A percentile compares a stretch with the other conserved stretches of the same genome.
These are phyloP conservation scores for Pseudovirgaria hyperparasitica DNA, from an alignment of 2,329 filamentous ascomycete genomes.

Conservation along the genomic window DNA sequence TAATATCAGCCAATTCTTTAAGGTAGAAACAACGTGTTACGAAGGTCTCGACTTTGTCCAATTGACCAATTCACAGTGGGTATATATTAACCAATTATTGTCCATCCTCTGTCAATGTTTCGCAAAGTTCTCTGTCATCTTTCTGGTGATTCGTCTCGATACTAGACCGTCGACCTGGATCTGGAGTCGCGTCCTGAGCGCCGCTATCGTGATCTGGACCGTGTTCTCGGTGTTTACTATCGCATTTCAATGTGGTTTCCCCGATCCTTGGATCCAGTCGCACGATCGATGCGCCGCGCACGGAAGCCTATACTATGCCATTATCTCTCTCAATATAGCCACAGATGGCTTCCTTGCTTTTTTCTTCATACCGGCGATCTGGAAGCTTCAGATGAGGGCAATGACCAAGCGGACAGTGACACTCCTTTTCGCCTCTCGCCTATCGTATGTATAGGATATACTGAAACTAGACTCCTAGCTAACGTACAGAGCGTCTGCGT, in stretches of 20 bases:
- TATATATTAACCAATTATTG: too few relatives aligned
- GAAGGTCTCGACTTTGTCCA: too few relatives aligned
- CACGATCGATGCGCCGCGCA: conserved; percentile 6
- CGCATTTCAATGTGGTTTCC: conserved; percentile 9
- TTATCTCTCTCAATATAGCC: conserved; percentile 11
- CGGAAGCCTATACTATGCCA: conserved; percentile 8
- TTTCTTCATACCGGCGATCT: conserved; percentile 15
- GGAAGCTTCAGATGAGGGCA: conserved; percentile 8
- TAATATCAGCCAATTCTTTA: too few relatives aligned
- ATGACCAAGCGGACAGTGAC: conserved; percentile 3
- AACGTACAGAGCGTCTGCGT: conserved; percentile 4
- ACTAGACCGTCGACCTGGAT: too few relatives aligned
- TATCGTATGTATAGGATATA: conserved; percentile 1
- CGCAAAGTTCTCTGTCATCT: too few relatives aligned
- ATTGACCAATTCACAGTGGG: too few relatives aligned
- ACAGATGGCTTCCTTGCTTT: conserved; percentile 12
- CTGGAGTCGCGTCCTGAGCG: too few relatives aligned
- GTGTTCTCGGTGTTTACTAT: conserved; percentile 6
- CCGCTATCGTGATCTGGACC: conserved; percentile 4
- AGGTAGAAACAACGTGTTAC: too few relatives aligned
- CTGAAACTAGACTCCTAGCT: too few relatives aligned
- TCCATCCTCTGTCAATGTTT: too few relatives aligned
- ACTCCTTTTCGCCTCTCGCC: conserved; percentile 4
- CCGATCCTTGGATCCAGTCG: conserved; percentile 5
- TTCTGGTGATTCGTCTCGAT: too few relatives aligned